Conservation (phyloP, 2,329 filamentous ascomycete genomes). For the Chalaropsis ovoidea region DNA sequence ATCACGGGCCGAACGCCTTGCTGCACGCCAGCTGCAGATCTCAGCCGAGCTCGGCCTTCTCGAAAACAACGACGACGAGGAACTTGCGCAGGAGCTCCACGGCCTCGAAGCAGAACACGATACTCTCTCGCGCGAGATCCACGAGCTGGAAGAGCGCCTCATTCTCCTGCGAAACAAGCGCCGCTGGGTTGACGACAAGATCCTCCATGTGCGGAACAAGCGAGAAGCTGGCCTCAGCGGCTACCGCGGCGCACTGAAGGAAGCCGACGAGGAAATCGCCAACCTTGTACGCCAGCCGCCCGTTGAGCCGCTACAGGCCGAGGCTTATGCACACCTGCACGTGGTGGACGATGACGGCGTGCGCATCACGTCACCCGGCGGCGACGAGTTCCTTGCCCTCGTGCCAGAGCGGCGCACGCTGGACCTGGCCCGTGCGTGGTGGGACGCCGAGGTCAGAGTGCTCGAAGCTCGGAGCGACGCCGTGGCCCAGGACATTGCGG, state of each 20-base stretch:
- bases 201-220: constrained; percentile 53
- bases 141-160: constrained; percentile 54
- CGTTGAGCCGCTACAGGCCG: constrained; percentile 43
- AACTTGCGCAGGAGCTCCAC: constrained; percentile 51
- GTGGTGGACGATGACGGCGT: constrained; percentile 23
- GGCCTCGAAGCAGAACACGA: constrained; percentile 47
- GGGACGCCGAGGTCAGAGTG: constrained; percentile 51
- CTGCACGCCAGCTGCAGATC: constrained; percentile 42
- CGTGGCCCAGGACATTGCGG: constrained; percentile 51
- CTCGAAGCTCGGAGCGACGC: constrained; percentile 46
- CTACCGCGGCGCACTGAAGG: constrained; percentile 55
- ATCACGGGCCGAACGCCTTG: constrained; percentile 45
- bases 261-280: constrained; percentile 54
- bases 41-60: constrained; percentile 44
- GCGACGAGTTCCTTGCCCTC: constrained; percentile 49
- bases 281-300: constrained; percentile 50
- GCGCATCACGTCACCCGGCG: constrained; percentile 32
- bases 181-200: constrained; percentile 48
- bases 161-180: constrained; percentile 50
- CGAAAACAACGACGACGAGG: constrained; percentile 46
- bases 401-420: constrained; percentile 56
- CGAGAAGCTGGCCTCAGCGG: constrained; percentile 62
- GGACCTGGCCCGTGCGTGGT: constrained; percentile 62
- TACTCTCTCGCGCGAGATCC: constrained; percentile 52
- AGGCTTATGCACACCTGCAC: constrained; percentile 32